Evolutionary conservation across 371 early-diverging fungal species (phyloP).

Genomic region (Polyrhizophydium stewartii): DNA sequence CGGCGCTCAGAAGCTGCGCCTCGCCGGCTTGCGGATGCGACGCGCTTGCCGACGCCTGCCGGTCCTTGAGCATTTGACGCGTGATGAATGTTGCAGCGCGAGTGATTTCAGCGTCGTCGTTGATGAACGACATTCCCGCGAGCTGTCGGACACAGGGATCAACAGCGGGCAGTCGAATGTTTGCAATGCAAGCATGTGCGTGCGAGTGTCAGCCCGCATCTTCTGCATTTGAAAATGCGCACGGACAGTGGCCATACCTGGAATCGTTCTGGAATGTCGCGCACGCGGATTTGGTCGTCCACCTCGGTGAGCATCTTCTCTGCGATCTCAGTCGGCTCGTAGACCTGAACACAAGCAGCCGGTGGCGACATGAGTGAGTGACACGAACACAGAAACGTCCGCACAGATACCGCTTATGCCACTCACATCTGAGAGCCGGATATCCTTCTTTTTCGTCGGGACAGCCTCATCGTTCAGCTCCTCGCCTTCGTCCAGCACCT

Average conservation of each 20-base stretch:
- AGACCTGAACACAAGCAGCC: constrained; percentile 60
- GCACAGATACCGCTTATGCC: no score
- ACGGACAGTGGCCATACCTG: constrained; percentile 58
- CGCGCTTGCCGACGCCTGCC: background rate
- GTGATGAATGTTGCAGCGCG: constrained; percentile 16
- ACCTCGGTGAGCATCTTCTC: constrained; percentile 86
- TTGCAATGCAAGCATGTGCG: no score
- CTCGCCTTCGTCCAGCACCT: constrained; percentile 12
- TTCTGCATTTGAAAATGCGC: no score
- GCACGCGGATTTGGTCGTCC: constrained; percentile 83
- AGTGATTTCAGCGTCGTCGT: constrained; percentile 16
- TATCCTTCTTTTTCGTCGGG: constrained; percentile 28
- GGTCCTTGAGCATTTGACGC: constrained; percentile 2
- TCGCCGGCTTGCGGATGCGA: background rate
- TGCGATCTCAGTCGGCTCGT: constrained; percentile 87
- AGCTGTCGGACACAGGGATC: no score
- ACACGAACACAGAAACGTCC: background rate
- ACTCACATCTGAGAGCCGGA: constrained; percentile 36
- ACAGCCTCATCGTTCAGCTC: background rate
- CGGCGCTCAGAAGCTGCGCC: constrained; percentile 7
- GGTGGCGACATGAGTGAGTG: constrained; percentile 10
- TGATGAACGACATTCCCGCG: no score
- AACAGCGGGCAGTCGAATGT: no score
- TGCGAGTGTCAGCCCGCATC: no score
- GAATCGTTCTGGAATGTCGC: constrained; percentile 91